Evolutionary conservation across 192 early-diverging fungal species (phyloP).

Genomic region (Kickxella alabastrina): DNA sequence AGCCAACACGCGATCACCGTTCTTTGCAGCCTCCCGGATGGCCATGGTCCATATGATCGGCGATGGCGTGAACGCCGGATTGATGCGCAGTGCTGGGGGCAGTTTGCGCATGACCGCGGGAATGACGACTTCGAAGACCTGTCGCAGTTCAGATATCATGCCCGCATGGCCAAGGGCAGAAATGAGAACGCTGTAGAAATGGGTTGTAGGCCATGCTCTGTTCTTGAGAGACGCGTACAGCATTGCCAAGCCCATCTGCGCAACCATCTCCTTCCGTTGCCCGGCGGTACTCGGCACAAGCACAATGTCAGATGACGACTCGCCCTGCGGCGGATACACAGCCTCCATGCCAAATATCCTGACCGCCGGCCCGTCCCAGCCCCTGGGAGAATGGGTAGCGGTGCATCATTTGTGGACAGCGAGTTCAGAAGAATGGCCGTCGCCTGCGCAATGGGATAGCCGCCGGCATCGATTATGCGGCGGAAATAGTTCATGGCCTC

Average conservation of each 20-base stretch:
- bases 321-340: conserved; percentile 27
- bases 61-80: conserved; percentile 18
- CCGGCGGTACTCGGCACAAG: conserved; percentile 6
- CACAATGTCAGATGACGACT: conserved; percentile 12
- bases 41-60: conserved; percentile 31
- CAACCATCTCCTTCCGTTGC: conserved; percentile 19
- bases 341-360: conserved; percentile 19
- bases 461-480: conserved; percentile 17
- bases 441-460: conserved; percentile 19
- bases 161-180: conserved; percentile 12
- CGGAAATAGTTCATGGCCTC: conserved; percentile 27
- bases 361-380: neutral
- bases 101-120: conserved; percentile 17
- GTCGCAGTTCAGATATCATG: conserved; percentile 14
- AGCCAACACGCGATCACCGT: conserved; percentile 17
- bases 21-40: conserved; percentile 18
- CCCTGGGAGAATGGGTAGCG: conserved; percentile 24
- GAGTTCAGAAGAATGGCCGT: conserved; percentile 13
- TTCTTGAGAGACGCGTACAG: conserved; percentile 24
- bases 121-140: conserved; percentile 33
- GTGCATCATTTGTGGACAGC: conserved; percentile 2
- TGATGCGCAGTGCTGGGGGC: conserved; percentile 18
- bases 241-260: conserved; percentile 35
- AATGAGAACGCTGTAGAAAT: conserved; percentile 31
- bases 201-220: conserved; percentile 15